Percentiles rank a stretch among this genome's conserved stretches.
Evolutionary conservation across 2,329 filamentous ascomycete genomes (phyloP).

Genomic region (Aspergillus japonicus): DNA sequence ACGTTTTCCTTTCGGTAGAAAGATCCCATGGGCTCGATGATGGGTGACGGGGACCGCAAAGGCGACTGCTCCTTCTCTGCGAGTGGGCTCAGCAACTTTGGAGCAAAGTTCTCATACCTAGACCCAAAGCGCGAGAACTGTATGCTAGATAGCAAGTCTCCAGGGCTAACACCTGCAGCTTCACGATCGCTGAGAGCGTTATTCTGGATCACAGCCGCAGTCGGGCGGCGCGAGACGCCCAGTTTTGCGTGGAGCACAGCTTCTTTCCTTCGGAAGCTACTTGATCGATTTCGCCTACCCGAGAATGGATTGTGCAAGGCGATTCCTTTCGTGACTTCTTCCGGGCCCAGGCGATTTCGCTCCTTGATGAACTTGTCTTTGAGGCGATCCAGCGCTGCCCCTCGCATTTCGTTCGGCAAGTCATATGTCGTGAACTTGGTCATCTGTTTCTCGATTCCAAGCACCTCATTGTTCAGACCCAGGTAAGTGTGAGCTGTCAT

Average conservation of each 20-base stretch:
- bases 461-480: conserved; percentile 83
- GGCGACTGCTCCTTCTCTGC: conserved; percentile 42
- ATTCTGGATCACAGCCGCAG: conserved; percentile 19
- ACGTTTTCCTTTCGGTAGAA: conserved; percentile 74
- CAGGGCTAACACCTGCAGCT: conserved; percentile 59
- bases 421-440: conserved; percentile 89
- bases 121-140: conserved; percentile 65
- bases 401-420: conserved; percentile 84
- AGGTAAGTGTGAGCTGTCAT: conserved; percentile 94
- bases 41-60: conserved; percentile 35
- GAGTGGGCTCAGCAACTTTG: conserved; percentile 40
- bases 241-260: conserved; percentile 68
- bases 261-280: conserved; percentile 74
- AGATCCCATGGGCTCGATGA: conserved; percentile 26
- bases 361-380: conserved; percentile 93
- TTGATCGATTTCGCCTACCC: conserved; percentile 68
- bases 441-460: conserved; percentile 92
- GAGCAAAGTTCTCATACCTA: conserved; percentile 45
- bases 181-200: conserved; percentile 32
- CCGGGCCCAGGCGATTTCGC: conserved; percentile 73
- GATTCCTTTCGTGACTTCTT: conserved; percentile 87
- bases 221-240: conserved; percentile 42
- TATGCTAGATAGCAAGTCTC: conserved; percentile 77
- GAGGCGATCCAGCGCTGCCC: conserved; percentile 74
- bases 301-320: conserved; percentile 80